A percentile compares a stretch with the other conserved stretches of the same genome.
These are phyloP conservation scores for Fraxinus velutina DNA, from an alignment of 305 asterid genomes.

Conservation along the genomic window DNA sequence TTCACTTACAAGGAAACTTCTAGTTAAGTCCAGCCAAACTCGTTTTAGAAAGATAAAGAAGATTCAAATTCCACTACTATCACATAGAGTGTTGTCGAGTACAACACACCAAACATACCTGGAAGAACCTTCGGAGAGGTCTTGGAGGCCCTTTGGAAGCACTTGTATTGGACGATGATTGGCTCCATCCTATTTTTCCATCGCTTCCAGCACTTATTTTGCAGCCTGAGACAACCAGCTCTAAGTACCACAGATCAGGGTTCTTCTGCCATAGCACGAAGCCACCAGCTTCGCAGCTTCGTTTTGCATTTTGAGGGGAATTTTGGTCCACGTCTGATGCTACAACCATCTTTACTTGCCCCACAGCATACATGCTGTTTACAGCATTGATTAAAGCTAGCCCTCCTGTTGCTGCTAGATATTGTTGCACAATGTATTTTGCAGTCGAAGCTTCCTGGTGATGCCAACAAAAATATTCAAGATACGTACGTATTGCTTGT, in stretches of 20 bases:
- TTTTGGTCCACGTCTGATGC: conserved; percentile 56
- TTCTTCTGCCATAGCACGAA: conserved; percentile 89
- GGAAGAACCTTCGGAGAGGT: conserved; percentile 77
- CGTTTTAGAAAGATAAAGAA: not conserved
- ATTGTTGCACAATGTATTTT: conserved; percentile 85
- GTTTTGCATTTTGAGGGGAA: conserved; percentile 31
- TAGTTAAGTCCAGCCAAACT: not conserved
- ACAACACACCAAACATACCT: conserved; percentile 39
- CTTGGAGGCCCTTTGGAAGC: conserved; percentile 68
- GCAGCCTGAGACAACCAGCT: conserved; percentile 71
- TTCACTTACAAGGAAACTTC: not conserved
- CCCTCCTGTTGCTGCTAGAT: conserved; percentile 90
- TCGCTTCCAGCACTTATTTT: conserved; percentile 85
- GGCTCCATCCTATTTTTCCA: conserved; percentile 70
- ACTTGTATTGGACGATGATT: conserved; percentile 50
- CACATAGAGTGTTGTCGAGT: not conserved
- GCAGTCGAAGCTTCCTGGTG: conserved; percentile 86
- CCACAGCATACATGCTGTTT: conserved; percentile 80
- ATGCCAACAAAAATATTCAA: not conserved
- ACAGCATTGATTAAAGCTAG: conserved; percentile 54
- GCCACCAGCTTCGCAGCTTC: conserved; percentile 67
- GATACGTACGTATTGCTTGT: not conserved
- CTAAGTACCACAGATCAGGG: conserved; percentile 84
- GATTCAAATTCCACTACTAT: not conserved
- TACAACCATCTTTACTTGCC: conserved; percentile 65